Evolutionary conservation across 192 early-diverging fungal genomes (phyloP).

Genomic region (Gorgonomyces haynaldii): DNA sequence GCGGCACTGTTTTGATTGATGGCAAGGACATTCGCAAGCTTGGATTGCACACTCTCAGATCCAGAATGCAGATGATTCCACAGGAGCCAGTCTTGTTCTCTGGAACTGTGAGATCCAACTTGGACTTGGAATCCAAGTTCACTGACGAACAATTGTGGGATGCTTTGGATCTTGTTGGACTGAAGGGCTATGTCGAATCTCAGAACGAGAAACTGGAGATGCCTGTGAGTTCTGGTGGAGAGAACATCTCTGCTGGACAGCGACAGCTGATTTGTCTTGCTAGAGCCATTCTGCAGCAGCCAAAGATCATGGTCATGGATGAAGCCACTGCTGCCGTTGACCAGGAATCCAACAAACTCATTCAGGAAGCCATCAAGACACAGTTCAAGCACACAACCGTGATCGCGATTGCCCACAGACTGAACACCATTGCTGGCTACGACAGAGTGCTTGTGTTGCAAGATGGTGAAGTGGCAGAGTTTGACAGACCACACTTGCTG

Average conservation of each 20-base stretch:
- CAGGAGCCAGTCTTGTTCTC: slow-evolving; percentile 12
- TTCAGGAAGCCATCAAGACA: slow-evolving; percentile 17
- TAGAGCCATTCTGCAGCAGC: slow-evolving; percentile 43
- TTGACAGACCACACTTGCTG: slow-evolving; percentile 32
- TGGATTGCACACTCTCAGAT: slow-evolving; percentile 13
- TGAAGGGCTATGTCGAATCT: slow-evolving; percentile 51
- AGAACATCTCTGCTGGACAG: slow-evolving; percentile 63
- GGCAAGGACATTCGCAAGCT: slow-evolving; percentile 14
- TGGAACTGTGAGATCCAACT: slow-evolving; percentile 29
- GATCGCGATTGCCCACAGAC: slow-evolving; percentile 61
- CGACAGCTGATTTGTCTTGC: slow-evolving; percentile 48
- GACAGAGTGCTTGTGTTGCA: slow-evolving; percentile 65
- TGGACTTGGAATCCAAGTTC: slow-evolving; percentile 48
- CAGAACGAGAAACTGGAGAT: slow-evolving; percentile 57
- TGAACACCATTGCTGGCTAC: slow-evolving; percentile 51
- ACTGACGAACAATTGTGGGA: slow-evolving; percentile 60
- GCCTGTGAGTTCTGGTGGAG: slow-evolving; percentile 48
- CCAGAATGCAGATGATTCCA: slow-evolving; percentile 14
- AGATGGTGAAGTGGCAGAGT: slow-evolving; percentile 60
- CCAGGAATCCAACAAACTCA: slow-evolving; percentile 5
- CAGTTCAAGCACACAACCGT: slow-evolving; percentile 40
- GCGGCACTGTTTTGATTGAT: slow-evolving; percentile 37
- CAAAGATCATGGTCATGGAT: slow-evolving; percentile 42
- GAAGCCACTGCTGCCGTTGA: slow-evolving; percentile 23
- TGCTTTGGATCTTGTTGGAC: slow-evolving; percentile 45